Conservation (phyloP, 495 filamentous ascomycete species). For the Cercophora samala region DNA sequence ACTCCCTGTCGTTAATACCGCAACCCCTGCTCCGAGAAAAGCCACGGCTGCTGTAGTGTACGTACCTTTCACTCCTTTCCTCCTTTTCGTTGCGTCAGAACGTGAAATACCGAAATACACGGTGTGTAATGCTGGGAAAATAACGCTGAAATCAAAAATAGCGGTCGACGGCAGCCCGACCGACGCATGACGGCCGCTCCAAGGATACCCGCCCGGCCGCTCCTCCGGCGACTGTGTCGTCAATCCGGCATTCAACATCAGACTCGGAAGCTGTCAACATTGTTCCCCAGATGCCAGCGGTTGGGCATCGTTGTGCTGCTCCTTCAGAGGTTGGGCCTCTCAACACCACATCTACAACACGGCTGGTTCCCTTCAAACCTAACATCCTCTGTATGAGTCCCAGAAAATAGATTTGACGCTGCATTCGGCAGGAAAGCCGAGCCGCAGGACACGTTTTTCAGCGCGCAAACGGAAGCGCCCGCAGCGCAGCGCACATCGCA, state of each 20-base stretch:
- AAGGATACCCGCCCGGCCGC: slow-evolving; percentile 8
- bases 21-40: slow-evolving; percentile 25
- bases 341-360: neutral
- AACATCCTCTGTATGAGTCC: neutral
- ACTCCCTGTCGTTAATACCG: slow-evolving; percentile 27
- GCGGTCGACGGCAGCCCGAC: slow-evolving; percentile 2
- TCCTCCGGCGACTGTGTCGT: neutral
- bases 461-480: slow-evolving; percentile 25
- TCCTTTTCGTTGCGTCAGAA: slow-evolving; percentile 12
- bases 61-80: slow-evolving; percentile 10
- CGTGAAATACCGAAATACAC: neutral
- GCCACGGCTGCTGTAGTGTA: slow-evolving; percentile 21
- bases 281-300: slow-evolving; percentile 18
- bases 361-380: neutral
- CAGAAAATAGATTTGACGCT: neutral
- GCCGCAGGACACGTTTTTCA: neutral
- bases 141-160: neutral
- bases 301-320: slow-evolving; percentile 10
- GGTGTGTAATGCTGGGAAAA: neutral
- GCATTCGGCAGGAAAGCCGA: slow-evolving; percentile 12
- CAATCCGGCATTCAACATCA: neutral
- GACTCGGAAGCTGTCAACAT: slow-evolving; percentile 6
- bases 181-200: slow-evolving; percentile 8
- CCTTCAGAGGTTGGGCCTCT: neutral
- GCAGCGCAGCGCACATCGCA: slow-evolving; percentile 12